Conservation (phyloP, 768 basidiomycete genomes). For the Rhizopogon roseolus region DNA sequence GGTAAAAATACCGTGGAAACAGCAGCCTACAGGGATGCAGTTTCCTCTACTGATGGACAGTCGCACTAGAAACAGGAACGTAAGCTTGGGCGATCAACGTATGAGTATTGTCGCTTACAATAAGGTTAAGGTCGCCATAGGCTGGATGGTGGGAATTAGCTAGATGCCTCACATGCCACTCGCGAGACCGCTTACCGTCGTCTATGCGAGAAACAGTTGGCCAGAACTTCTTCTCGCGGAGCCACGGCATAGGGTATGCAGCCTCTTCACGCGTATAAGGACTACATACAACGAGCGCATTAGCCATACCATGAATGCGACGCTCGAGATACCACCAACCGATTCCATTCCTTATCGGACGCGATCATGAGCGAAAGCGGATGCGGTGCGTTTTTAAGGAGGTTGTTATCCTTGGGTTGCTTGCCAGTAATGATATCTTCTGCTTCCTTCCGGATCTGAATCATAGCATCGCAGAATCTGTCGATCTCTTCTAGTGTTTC, state of each 20-base stretch:
- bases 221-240: conserved; percentile 94
- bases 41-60: conserved; percentile 81
- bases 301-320: not conserved
- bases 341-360: conserved; percentile 83
- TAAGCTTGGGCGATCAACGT: not conserved
- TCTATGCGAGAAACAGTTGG: conserved; percentile 89
- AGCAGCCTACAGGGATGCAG: conserved; percentile 34
- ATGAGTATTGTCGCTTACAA: conserved; percentile 46
- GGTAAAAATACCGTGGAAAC: conserved; percentile 5
- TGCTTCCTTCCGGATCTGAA: conserved; percentile 88
- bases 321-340: conserved; percentile 38
- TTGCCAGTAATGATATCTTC: conserved; percentile 83
- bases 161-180: not conserved
- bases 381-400: conserved; percentile 93
- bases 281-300: conserved; percentile 36
- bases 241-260: conserved; percentile 82
- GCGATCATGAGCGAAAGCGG: conserved; percentile 67
- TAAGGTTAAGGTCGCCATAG: conserved; percentile 88
- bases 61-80: conserved; percentile 53
- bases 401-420: conserved; percentile 87
- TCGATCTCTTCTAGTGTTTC: conserved; percentile 93
- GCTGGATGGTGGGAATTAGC: conserved; percentile 37
- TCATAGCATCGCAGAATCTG: conserved; percentile 98
- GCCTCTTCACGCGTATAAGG: conserved; percentile 89
- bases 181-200: conserved; percentile 59